Evolutionary conservation across 345 rosid genomes (phyloP), one percentile per base, ranked within the genome.

Genomic region (Anastatica hierochuntica): DNA sequence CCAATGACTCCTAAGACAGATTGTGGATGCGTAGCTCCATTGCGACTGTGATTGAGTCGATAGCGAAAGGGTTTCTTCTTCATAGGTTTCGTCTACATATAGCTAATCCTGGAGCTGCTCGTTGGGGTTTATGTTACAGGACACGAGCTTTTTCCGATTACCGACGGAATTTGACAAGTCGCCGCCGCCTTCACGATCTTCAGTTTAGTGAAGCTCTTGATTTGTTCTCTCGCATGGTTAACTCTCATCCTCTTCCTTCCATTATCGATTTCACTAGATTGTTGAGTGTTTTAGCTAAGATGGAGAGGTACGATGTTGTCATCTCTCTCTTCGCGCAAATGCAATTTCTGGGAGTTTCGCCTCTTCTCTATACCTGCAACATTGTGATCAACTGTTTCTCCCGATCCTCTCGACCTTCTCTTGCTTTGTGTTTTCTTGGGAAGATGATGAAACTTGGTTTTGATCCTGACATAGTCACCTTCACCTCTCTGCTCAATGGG

Each of bases 361-460:
- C 68, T 39, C n/a, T 54, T 39, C 43, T 55, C 5, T 55, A 30
- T 29, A 63, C 68, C 1, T 63, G 49, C 55, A 55, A 63, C 14
- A 10, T 63, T 2, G 49, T 65, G 0, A 34, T 56, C 35, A 57
- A 65, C 10, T 56, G 46, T 42, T 6, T 63, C 8, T 55, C 15
- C n/a, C 36, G n/a, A n/a, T 55, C 56, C 14, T 39, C 34, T 31
- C 56, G 21, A 4, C 8, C 50, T 49, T 34, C 13, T 37, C 10
- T 5, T 10, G 43, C 62, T 20, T 55, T 18, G 0, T 49, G 20
- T 23, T 55, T 63, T 10, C 56, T 63, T 1, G 68, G 56, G 37
- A 63, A 63, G 56, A 63, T 55, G 49, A 30, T 16, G 49, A 63
- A 63, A 19, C 49, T 55, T 40, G 62, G 62, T 5, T 38, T 63